Base-by-base conservation (phyloP, 148 eudicot genomes). In the Rhododendron ferrugineum region DNA sequence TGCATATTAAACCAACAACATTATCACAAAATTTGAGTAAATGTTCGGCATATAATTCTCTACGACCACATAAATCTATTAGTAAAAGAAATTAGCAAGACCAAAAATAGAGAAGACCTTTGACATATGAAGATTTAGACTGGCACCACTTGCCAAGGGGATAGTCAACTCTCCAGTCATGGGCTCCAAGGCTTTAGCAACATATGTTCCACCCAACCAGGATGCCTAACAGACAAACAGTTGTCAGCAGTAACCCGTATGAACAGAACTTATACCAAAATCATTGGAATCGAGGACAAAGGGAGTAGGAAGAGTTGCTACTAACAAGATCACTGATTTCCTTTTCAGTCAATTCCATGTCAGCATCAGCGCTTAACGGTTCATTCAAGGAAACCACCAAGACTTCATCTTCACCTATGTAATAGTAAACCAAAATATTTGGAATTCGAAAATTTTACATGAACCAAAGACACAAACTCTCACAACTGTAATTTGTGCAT, bases 151-250 rank as follows among this genome's bases (percentile, higher is more conserved):
- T 4, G 91, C 90, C 90, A 92, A 89, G 79, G 93, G 90, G 85
- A 97, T 86, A 74, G 83, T 84, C 89, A 97, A 52, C 86, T 93
- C 94, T 85, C 98, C 99, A 88, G 85, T 91, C 66, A 89, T 47
- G n/a, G 93, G 87, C 87, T 89, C 87, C 77, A 85, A 85, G 78
- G 87, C 86, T 85, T 87, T 87, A 83, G 89, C 88, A 68, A 89
- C 88, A 84, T 92, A 92, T 47, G 96, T 89, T 58, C 98, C 99
- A 83, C 94, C 98, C 90, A 95, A 89, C 92, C 91, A 92, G 81
- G 91, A 91, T 80, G 98, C 99, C 99, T 97, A 88, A 73, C 70
- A 60, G 82, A 34, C 78, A 23, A 86, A 76, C 83, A 79, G 36
- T 58, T 18, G 26, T 66, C 64, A 75, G 26, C 49, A 58, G 9